phyloP scores from a whole-genome alignment of 2,329 filamentous ascomycete genomes.

The Arthroderma sp. region DNA sequence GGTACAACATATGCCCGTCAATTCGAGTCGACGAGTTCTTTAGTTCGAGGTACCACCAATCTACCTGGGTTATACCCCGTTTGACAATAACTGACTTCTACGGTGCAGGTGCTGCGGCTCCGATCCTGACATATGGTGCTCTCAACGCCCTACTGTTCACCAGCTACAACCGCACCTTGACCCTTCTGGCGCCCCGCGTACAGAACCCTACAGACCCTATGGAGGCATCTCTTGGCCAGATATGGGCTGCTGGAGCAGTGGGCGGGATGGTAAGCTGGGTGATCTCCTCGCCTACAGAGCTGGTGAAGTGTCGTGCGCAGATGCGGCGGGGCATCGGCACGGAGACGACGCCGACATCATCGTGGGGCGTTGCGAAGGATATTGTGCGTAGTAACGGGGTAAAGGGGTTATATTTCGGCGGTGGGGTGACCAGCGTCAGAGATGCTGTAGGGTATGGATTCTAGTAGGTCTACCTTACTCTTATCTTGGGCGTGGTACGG shows the following conservation, averaged over 20 bases:
- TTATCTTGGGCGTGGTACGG: not conserved
- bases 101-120: slow-evolving; percentile 59
- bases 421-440: slow-evolving; percentile 64
- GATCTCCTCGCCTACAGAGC: slow-evolving; percentile 76
- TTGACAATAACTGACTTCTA: not conserved
- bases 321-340: slow-evolving; percentile 33
- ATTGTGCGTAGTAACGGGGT: slow-evolving; percentile 50
- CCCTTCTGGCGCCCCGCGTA: slow-evolving; percentile 41
- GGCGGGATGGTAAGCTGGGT: slow-evolving; percentile 78
- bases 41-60: slow-evolving; percentile 29
- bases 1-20: slow-evolving; percentile 18
- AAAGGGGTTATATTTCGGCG: slow-evolving; percentile 67
- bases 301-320: slow-evolving; percentile 82
- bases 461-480: slow-evolving; percentile 45
- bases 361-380: slow-evolving; percentile 51
- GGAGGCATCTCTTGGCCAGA: slow-evolving; percentile 47
- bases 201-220: slow-evolving; percentile 34
- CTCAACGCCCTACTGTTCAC: slow-evolving; percentile 85
- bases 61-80: not conserved
- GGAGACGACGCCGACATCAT: slow-evolving; percentile 32
- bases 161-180: slow-evolving; percentile 75
- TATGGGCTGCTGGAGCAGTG: slow-evolving; percentile 67
- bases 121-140: slow-evolving; percentile 78
- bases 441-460: slow-evolving; percentile 94
- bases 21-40: slow-evolving; percentile 26